phyloP scores from a whole-genome alignment of 2,329 filamentous ascomycete species.

The Didymellaceae sp. region DNA sequence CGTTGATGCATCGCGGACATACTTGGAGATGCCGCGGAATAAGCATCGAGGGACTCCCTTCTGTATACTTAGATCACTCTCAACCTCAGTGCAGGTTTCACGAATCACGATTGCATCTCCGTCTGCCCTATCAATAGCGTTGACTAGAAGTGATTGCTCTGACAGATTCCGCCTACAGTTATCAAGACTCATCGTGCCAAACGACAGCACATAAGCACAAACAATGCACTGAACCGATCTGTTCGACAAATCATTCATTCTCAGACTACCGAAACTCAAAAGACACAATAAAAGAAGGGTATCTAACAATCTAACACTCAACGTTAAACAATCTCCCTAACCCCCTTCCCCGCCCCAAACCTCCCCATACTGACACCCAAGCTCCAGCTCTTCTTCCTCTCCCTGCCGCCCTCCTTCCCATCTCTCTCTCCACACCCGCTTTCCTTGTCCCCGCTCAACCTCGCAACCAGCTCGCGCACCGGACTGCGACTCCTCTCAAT shows the following conservation, averaged over 20 bases:
- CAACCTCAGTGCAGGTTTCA: constrained; percentile 5
- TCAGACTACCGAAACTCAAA: not conserved
- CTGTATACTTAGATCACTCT: constrained; percentile 4
- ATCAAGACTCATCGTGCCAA: too few species aligned
- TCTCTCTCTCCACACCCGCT: constrained; percentile 18
- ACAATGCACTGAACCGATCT: too few species aligned
- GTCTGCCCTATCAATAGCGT: too few species aligned
- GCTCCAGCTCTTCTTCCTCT: constrained; percentile 40
- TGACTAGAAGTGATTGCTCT: too few species aligned
- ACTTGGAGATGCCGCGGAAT: too few species aligned
- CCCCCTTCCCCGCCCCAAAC: constrained; percentile 31
- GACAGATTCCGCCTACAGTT: too few species aligned
- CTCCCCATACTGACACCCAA: constrained; percentile 28
- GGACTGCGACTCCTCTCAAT: constrained; percentile 5
- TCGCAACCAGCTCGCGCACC: constrained; percentile 16
- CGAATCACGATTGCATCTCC: constrained; percentile 11
- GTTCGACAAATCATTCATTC: not conserved
- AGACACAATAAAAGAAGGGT: not conserved
- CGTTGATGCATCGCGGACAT: not conserved
- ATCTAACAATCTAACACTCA: not conserved
- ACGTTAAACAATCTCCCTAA: constrained; percentile 35
- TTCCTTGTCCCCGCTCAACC: constrained; percentile 19
- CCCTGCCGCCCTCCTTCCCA: constrained; percentile 14
- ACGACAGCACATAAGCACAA: too few species aligned
- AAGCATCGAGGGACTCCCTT: not conserved